phyloP scores from a whole-genome alignment of 768 basidiomycete genomes.

The Panaeolus cyanescens region DNA sequence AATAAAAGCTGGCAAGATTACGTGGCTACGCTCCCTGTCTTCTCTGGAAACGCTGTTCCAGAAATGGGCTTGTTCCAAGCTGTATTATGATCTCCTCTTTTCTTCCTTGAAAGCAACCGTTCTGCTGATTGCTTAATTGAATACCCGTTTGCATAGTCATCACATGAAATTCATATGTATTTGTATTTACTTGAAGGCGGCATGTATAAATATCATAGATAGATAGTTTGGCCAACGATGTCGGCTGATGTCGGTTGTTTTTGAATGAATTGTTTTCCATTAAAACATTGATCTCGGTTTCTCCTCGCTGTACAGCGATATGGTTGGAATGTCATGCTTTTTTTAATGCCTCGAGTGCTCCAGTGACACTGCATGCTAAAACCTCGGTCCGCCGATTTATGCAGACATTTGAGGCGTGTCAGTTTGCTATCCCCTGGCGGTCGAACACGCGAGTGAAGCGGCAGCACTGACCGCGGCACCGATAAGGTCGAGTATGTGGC shows the following conservation, averaged over 20 bases:
- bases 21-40: constrained; percentile 37
- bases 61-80: constrained; percentile 41
- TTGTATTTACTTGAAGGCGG: background rate
- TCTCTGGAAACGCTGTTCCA: constrained; percentile 42
- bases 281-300: background rate
- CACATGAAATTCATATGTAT: background rate
- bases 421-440: background rate
- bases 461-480: background rate
- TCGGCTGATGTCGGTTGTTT: no score
- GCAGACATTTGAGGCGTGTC: background rate
- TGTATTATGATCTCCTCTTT: constrained; percentile 33
- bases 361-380: background rate
- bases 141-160: background rate
- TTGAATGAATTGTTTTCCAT: background rate
- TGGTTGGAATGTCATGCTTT: background rate
- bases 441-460: background rate
- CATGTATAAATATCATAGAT: background rate
- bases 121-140: background rate
- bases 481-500: background rate
- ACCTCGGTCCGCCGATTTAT: background rate
- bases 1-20: constrained; percentile 53
- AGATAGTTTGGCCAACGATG: no score
- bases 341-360: background rate
- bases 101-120: background rate
- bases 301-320: background rate